Conservation (phyloP, 306 rosid species). For the Senna tora region DNA sequence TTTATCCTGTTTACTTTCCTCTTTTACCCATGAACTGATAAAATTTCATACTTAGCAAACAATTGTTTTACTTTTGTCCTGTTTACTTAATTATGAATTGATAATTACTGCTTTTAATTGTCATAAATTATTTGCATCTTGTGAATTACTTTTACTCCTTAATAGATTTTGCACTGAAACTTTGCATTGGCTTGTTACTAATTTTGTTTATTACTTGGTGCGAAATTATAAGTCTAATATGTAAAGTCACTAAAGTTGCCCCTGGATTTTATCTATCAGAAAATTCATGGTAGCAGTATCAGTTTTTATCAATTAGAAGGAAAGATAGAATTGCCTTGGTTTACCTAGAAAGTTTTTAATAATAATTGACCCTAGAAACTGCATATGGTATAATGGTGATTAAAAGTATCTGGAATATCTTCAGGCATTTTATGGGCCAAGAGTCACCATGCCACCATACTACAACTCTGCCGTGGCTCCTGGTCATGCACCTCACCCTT, state of each 20-base stretch:
- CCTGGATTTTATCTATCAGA: neutral
- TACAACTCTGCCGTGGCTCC: slow-evolving; percentile 75
- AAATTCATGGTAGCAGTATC: neutral
- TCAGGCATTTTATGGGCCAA: slow-evolving; percentile 94
- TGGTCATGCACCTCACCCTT: slow-evolving; percentile 91
- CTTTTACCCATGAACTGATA: slow-evolving; percentile 4
- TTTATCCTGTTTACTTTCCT: neutral
- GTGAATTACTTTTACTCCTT: neutral
- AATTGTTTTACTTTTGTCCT: no score
- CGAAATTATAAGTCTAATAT: neutral
- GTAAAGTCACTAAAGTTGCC: neutral
- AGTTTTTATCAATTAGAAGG: neutral
- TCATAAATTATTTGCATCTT: neutral
- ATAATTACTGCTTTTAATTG: neutral
- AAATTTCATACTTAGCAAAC: slow-evolving; percentile 1
- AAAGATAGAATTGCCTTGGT: neutral
- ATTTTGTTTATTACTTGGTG: slow-evolving; percentile 1
- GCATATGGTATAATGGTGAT: slow-evolving; percentile 30
- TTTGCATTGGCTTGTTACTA: neutral
- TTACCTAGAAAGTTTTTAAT: neutral
- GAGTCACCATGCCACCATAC: slow-evolving; percentile 81
- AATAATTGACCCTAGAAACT: slow-evolving; percentile 17
- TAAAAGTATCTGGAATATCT: slow-evolving; percentile 15
- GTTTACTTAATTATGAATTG: no score
- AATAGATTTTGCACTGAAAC: slow-evolving; percentile 9